Evolutionary conservation across 306 rosid genomes (phyloP).

Genomic region (Lotus japonicus): DNA sequence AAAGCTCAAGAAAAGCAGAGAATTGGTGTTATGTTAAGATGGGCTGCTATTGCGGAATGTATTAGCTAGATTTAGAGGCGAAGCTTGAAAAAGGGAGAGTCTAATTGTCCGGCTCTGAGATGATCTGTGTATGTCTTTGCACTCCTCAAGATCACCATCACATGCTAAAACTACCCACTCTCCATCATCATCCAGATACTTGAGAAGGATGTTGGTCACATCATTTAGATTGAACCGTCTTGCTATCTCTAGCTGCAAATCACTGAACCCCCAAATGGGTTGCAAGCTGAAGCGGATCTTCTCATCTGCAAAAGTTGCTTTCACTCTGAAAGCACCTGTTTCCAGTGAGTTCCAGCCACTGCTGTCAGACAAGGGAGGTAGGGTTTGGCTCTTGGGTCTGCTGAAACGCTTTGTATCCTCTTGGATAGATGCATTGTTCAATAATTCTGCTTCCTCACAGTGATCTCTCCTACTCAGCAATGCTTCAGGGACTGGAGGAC

Average conservation of each 20-base stretch:
- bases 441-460: constrained; percentile 5
- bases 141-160: constrained; percentile 54
- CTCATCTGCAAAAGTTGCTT: constrained; percentile 50
- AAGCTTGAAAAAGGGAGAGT: constrained; percentile 43
- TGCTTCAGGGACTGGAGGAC: neutral
- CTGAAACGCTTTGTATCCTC: constrained; percentile 31
- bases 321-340: constrained; percentile 36
- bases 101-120: constrained; percentile 48
- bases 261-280: constrained; percentile 33
- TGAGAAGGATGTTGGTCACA: constrained; percentile 26
- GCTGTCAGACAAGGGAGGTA: constrained; percentile 19
- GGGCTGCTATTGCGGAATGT: constrained; percentile 25
- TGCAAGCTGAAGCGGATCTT: constrained; percentile 48
- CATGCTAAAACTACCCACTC: constrained; percentile 52
- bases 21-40: neutral
- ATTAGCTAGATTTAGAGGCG: constrained; percentile 22
- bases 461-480: constrained; percentile 22
- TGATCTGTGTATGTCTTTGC: constrained; percentile 39
- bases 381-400: constrained; percentile 13
- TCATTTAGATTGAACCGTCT: constrained; percentile 45
- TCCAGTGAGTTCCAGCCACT: constrained; percentile 10
- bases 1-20: neutral
- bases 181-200: constrained; percentile 49
- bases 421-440: neutral
- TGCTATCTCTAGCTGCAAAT: constrained; percentile 47